Evolutionary conservation across 139 green algal genomes (phyloP), one percentile per base, ranked within the genome.

Genomic region (Volvox reticuliferus): DNA sequence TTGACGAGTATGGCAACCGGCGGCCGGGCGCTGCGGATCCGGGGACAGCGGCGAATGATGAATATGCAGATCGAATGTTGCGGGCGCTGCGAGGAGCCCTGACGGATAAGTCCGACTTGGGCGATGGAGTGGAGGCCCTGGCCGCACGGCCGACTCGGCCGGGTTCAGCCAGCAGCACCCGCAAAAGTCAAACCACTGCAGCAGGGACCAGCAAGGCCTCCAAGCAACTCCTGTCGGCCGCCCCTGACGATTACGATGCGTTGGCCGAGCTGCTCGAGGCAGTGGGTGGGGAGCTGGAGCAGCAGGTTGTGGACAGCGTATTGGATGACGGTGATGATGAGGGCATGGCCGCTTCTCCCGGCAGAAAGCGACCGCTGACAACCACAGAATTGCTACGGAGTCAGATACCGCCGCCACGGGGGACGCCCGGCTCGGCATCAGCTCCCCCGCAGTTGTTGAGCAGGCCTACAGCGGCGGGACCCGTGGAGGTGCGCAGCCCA

Each of bases 1-100:
- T 82, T 36, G 85, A 89, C 69, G 85, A 89, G 85, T 82, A 82
- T 30, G 85, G 85, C 85, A 89, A 89, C 69, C 69, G 28, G 14
- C 71, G 44, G 0, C 85, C 85, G 1, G 44, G 69, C 16, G 26
- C 14, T 1, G 28, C 32, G 2, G 37, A 62, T 55, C 36, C 36
- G 50, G 21, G 36, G 19, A 75, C n/a, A n/a, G n/a, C 20, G 20
- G 21, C 12, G 16, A 83, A 83, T 32, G 32, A 36, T 13, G 26
- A 75, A n/a, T 90, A 84, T 75, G 32, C 30, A 13, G 73, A 83
- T 55, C 20, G n/a, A 5, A 37, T 90, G 71, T 22, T 90, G 50
- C 18, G 22, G 3, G 86, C 73, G 50, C 50, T 90, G 44, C 86
- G 86, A 28, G 73, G 30, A 1, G 86, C 71, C n/a, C 44, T 90